phyloP scores from a whole-genome alignment of 2,329 filamentous ascomycete genomes.

The Neonectria ditissima region DNA sequence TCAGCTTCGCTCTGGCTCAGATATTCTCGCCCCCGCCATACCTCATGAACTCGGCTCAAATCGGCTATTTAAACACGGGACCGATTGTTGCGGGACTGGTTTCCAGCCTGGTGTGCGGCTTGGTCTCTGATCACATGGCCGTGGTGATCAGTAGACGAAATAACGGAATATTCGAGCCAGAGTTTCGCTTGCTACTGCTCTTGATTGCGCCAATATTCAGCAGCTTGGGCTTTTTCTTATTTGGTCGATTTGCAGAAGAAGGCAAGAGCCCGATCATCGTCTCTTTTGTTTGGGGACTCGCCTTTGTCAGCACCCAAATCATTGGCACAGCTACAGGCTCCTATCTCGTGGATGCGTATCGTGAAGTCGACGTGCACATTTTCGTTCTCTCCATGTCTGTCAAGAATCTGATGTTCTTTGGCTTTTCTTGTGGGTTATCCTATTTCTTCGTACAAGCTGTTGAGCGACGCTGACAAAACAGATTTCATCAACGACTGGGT shows the following conservation, averaged over 20 bases:
- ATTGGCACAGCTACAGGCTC: background rate
- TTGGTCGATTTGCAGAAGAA: background rate
- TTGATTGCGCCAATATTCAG: background rate
- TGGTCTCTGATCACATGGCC: background rate
- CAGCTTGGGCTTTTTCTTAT: background rate
- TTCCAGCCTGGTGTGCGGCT: background rate
- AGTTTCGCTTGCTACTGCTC: slow-evolving; percentile 1
- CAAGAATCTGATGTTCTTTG: slow-evolving; percentile 1
- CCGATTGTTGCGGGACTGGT: background rate
- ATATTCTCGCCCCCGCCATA: background rate
- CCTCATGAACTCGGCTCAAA: background rate
- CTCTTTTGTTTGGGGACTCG: background rate
- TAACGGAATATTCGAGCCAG: background rate
- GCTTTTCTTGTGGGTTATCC: background rate
- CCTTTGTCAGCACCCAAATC: slow-evolving; percentile 2
- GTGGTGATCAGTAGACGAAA: background rate
- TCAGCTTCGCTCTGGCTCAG: background rate
- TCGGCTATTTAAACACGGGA: background rate
- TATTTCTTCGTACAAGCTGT: background rate
- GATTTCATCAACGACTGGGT: slow-evolving; percentile 4
- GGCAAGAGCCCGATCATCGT: background rate
- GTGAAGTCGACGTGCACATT: slow-evolving; percentile 1
- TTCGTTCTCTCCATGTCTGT: background rate
- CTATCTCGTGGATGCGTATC: slow-evolving; percentile 1
- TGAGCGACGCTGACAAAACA: background rate